A percentile compares a stretch with the other conserved stretches of the same genome.
Conservation (phyloP, 225 moss, liverwort and hornwort species). For the Marchantia polymorpha region DNA sequence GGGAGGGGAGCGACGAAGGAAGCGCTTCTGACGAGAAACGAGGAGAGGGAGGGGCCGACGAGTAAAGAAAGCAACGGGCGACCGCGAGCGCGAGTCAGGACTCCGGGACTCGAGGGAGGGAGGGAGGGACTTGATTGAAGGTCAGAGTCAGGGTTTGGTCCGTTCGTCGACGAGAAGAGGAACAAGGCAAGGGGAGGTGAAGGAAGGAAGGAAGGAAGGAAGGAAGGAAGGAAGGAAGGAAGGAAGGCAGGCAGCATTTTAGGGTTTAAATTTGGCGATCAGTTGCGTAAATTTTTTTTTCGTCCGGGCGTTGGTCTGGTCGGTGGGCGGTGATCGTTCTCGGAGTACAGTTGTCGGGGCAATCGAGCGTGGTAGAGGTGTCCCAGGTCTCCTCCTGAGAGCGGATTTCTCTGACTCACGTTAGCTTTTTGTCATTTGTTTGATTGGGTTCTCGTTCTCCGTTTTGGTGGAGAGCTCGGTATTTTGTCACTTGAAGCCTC, state of each 20-base stretch:
- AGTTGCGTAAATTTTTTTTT: neutral
- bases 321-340: neutral
- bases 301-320: neutral
- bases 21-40: neutral
- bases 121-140: too few species aligned
- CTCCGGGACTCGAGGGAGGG: too few species aligned
- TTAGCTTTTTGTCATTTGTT: neutral
- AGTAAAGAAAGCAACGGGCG: neutral
- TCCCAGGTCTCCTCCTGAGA: neutral
- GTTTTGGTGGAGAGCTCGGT: neutral
- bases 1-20: too few species aligned
- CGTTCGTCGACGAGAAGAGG: neutral
- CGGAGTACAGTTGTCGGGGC: neutral
- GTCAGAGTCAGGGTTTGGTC: neutral
- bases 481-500: neutral
- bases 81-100: too few species aligned
- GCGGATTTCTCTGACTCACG: neutral
- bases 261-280: slow-evolving; percentile 15
- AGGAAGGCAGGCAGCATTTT: neutral
- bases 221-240: too few species aligned
- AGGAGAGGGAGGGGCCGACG: neutral
- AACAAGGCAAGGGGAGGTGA: neutral
- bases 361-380: neutral
- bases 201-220: neutral
- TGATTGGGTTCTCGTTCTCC: neutral